Conservation (phyloP, 1,139 yeast species). For the Candida smagusa region DNA sequence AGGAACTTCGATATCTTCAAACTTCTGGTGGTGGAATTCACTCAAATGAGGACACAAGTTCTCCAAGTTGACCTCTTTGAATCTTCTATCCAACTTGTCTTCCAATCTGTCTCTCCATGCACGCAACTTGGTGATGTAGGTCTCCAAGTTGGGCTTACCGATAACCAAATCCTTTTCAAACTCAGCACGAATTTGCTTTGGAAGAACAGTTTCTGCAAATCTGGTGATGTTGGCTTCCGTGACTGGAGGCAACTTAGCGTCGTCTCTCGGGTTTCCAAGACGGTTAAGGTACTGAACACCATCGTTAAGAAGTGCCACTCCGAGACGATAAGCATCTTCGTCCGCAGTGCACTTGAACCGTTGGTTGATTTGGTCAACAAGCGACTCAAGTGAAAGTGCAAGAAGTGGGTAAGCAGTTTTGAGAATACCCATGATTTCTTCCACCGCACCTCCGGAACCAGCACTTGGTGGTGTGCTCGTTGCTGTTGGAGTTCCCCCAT, state of each 20-base stretch:
- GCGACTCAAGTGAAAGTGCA: constrained; percentile 88
- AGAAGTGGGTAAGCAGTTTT: constrained; percentile 95
- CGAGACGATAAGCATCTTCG: constrained; percentile 92
- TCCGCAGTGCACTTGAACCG: constrained; percentile 93
- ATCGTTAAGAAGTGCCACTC: constrained; percentile 88
- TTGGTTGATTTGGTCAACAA: constrained; percentile 93
- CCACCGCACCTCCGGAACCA: constrained; percentile 50
- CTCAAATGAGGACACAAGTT: constrained; percentile 91
- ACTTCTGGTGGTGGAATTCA: constrained; percentile 96
- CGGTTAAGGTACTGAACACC: constrained; percentile 88
- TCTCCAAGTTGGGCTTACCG: constrained; percentile 85
- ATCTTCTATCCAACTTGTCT: constrained; percentile 81
- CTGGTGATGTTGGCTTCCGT: constrained; percentile 88
- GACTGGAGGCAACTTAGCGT: constrained; percentile 83
- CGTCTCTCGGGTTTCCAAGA: constrained; percentile 80
- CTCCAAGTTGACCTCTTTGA: constrained; percentile 77
- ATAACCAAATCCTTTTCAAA: constrained; percentile 89
- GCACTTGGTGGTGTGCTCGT: background rate
- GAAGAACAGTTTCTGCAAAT: constrained; percentile 91
- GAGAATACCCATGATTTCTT: constrained; percentile 89
- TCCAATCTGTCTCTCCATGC: constrained; percentile 94
- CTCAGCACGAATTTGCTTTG: constrained; percentile 84
- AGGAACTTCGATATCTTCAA: constrained; percentile 96
- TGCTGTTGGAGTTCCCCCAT: background rate
- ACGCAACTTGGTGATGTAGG: constrained; percentile 77